Base-by-base conservation (phyloP, 2,329 filamentous ascomycete genomes). In the Pyrenochaeta sp. region DNA sequence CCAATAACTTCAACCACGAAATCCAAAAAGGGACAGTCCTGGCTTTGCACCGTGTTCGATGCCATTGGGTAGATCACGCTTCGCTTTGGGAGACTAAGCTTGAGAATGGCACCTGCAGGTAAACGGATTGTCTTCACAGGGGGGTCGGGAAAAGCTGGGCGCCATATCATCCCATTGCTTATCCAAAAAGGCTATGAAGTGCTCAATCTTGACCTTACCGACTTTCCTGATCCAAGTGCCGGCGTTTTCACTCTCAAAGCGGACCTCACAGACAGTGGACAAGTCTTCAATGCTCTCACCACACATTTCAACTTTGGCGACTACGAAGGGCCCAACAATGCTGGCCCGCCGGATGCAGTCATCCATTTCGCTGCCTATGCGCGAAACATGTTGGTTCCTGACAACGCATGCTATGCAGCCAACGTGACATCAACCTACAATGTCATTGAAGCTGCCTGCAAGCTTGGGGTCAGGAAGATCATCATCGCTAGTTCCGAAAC, bases 351-450 rank as follows among this genome's bases (percentile, higher is more conserved):
- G 0, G 85, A 87, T 63, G 85, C 82, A 0, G 82, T 89, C 45
- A 85, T 88, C 45, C 86, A 89, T 67, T 84, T 87, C 45, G 83
- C 81, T 12, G 85, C 83, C 0, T 84, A 67, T 41, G 81, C 86
- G 0, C 78, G 85, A 21, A 85, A 86, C 61, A 81, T 87, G 80
- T 77, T 87, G 2, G 84, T 86, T 0, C 84, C 85, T 0, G 85
- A 88, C 64, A 84, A 82, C 45, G 83, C 86, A 64, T 82, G 79
- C 45, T 88, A 85, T 71, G 76, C 77, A 15, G 79, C 75, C 21
- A 89, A 88, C 62, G 79, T 83, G 0, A 75, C 77, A 0, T 78
- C 80, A 9, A 85, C 83, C 0, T 87, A 87, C 72, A 88, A 88
- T 61, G 80, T 88, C 20, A 81, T 88, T 56, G 86, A 88, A 71